Evolutionary conservation across 352 stramenopile genomes (phyloP).

Genomic region (Phytophthora sansomeana): DNA sequence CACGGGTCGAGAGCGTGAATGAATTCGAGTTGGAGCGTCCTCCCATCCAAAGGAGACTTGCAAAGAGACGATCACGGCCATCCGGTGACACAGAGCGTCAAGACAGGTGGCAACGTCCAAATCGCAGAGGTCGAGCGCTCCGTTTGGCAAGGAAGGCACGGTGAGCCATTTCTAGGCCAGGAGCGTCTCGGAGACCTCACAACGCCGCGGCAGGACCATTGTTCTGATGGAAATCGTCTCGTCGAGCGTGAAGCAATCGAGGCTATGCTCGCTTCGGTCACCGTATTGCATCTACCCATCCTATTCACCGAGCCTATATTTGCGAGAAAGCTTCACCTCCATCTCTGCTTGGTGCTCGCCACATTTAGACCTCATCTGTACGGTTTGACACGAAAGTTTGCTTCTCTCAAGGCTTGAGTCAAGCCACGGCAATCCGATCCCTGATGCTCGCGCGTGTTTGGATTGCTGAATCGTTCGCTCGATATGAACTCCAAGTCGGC

Average conservation of each 20-base stretch:
- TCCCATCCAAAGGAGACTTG: constrained; percentile 29
- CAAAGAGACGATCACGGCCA: constrained; percentile 34
- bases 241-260: constrained; percentile 30
- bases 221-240: constrained; percentile 28
- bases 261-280: constrained; percentile 22
- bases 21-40: not conserved
- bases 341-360: constrained; percentile 29
- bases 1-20: not conserved
- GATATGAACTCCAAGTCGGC: constrained; percentile 10
- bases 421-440: constrained; percentile 7
- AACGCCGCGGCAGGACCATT: constrained; percentile 24
- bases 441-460: constrained; percentile 24
- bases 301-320: constrained; percentile 31
- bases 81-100: constrained; percentile 30
- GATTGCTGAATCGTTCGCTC: constrained; percentile 16
- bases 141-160: constrained; percentile 9
- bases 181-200: constrained; percentile 24
- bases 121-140: constrained; percentile 29
- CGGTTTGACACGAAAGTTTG: constrained; percentile 14
- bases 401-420: no score
- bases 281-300: constrained; percentile 21
- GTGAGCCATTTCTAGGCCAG: constrained; percentile 16
- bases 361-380: constrained; percentile 28
- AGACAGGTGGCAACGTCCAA: constrained; percentile 31
- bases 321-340: constrained; percentile 28